A percentile compares a stretch with the other conserved stretches of the same genome.
These are phyloP conservation scores for Morella rubra DNA, from an alignment of 306 rosid species.

Conservation along the genomic window DNA sequence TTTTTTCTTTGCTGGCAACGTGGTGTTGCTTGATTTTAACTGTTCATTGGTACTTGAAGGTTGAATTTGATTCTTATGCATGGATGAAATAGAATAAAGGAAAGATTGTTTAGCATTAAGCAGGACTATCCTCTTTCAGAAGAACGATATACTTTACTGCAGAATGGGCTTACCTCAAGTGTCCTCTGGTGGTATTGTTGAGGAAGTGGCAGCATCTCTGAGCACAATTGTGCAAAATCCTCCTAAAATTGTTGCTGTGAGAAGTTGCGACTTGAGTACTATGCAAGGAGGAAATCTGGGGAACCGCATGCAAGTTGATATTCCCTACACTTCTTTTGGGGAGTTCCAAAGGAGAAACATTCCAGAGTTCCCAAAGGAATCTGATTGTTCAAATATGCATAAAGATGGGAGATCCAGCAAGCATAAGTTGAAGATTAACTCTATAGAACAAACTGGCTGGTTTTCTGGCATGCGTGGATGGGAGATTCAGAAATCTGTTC, in stretches of 20 bases:
- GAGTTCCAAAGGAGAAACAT: constrained; percentile 38
- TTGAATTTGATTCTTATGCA: constrained; percentile 22
- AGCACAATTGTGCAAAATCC: constrained; percentile 52
- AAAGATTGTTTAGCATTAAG: constrained; percentile 6
- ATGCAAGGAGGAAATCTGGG: constrained; percentile 47
- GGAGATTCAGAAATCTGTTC: constrained; percentile 42
- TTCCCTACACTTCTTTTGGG: constrained; percentile 34
- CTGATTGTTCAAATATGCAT: constrained; percentile 28
- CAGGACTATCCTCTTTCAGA: constrained; percentile 19
- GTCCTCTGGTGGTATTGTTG: constrained; percentile 50
- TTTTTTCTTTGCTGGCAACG: constrained; percentile 10
- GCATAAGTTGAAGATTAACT: constrained; percentile 42
- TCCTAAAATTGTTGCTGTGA: constrained; percentile 37
- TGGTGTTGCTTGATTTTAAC: constrained; percentile 16
- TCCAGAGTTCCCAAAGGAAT: constrained; percentile 43
- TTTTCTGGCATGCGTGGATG: constrained; percentile 39
- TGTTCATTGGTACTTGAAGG: constrained; percentile 21
- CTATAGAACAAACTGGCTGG: constrained; percentile 40
- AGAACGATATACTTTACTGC: constrained; percentile 13
- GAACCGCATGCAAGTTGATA: constrained; percentile 39
- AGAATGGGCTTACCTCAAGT: constrained; percentile 73
- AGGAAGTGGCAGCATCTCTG: constrained; percentile 58
- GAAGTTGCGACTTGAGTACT: constrained; percentile 54
- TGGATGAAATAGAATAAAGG: constrained; percentile 12
- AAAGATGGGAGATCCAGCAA: constrained; percentile 40